These are phyloP conservation scores for Cruciata laevipes DNA, from an alignment of 257 asterid genomes.

Conservation along the genomic window DNA sequence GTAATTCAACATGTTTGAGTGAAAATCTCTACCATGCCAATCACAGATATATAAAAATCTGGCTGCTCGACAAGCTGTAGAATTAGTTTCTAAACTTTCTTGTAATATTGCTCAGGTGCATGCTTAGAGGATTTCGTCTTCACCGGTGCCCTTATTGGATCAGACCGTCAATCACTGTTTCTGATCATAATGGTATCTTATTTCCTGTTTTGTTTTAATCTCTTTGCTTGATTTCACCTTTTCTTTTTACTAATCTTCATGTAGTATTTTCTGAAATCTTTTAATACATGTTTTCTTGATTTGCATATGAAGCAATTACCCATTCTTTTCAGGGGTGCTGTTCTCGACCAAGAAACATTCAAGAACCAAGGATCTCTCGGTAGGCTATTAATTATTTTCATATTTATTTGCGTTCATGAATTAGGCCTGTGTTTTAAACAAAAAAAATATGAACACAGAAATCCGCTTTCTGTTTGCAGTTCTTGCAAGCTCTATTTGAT, in stretches of 20 bases:
- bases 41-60: background rate
- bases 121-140: conserved; percentile 96
- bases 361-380: conserved; percentile 92
- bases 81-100: background rate
- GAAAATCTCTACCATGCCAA: background rate
- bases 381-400: conserved; percentile 32
- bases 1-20: conserved; percentile 24
- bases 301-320: background rate
- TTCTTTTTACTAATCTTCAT: background rate
- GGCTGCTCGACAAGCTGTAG: background rate
- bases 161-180: conserved; percentile 81
- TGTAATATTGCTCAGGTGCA: conserved; percentile 55
- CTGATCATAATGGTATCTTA: conserved; percentile 70
- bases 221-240: background rate
- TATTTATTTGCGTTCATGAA: background rate
- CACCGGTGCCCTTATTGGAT: conserved; percentile 95
- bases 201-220: background rate
- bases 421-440: background rate
- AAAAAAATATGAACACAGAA: background rate
- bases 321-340: conserved; percentile 58
- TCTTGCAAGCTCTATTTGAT: background rate
- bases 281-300: background rate
- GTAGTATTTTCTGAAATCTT: background rate
- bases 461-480: background rate
- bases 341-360: conserved; percentile 89